Base-by-base conservation (phyloP, 2,329 filamentous ascomycete genomes). In the Colletotrichum melonis region DNA sequence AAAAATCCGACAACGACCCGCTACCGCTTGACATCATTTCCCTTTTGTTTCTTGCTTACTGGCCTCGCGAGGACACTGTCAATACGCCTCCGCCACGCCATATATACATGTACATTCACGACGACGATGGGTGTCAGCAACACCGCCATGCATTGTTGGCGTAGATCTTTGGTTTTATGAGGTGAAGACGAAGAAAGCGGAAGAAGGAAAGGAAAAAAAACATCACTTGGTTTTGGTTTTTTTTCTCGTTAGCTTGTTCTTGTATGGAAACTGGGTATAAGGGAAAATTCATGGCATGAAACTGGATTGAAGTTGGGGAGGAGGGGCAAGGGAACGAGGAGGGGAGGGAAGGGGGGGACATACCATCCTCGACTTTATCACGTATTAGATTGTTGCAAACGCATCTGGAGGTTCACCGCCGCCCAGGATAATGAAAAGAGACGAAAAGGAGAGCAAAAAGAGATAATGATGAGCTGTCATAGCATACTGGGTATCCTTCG, bases 81-180 rank as follows among this genome's bases (percentile, higher is more conserved):
- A 24, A 71, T 71, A 66, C 30, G 62, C 60, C 49, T 70, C n/a
- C 24, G 35, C 55, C 26, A 49, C 46, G 28, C n/a, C 65, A 54
- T 32, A 54, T 52, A 55, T 60, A 56, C 24, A 74, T 73, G 73
- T 69, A 38, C 55, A 69, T 63, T 71, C 54, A 69, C 35, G 60
- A 74, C 57, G 24, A 66, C 30, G 14, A 42, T 60, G 63, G 57
- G 30, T 62, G 26, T 42, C 38, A 16, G 38, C 14, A 52, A 42
- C 16, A 14, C 57, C 64, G 35, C 22, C 49, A 56, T 64, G 69
- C 72, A 74, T 72, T 38, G 56, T 60, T 24, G 69, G 71, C 71
- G 71, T 62, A 65, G 12, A 52, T 70, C 30, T 73, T 66, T 65
- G 71, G 60, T 56, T 49, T 49, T 63, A 63, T n/a, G 57, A 55